Percentiles rank a stretch among this genome's conserved stretches.
These are phyloP conservation scores for Pseudopithomyces chartarum DNA, from an alignment of 2,329 filamentous ascomycete genomes.

Conservation along the genomic window DNA sequence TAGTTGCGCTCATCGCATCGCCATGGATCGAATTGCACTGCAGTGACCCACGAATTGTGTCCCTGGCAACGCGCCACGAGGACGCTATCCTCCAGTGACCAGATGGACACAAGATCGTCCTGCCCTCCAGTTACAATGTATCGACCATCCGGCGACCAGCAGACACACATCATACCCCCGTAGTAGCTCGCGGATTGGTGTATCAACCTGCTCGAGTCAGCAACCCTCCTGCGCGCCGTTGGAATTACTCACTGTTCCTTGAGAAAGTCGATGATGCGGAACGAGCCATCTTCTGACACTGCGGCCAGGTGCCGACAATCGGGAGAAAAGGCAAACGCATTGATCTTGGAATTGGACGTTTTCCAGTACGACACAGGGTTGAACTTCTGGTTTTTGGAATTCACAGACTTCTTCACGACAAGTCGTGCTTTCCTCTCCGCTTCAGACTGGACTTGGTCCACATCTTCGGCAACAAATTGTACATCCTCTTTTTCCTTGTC, in stretches of 20 bases:
- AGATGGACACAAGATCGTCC: slow-evolving; percentile 95
- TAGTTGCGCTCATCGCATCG: slow-evolving; percentile 95
- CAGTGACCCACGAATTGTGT: slow-evolving; percentile 93
- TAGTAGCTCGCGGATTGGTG: slow-evolving; percentile 92
- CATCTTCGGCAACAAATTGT: slow-evolving; percentile 73
- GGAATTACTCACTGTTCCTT: slow-evolving; percentile 74
- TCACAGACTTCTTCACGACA: slow-evolving; percentile 85
- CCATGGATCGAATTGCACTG: slow-evolving; percentile 95
- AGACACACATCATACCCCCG: slow-evolving; percentile 88
- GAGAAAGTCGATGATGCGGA: slow-evolving; percentile 90
- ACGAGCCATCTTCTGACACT: slow-evolving; percentile 86
- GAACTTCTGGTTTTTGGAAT: slow-evolving; percentile 89
- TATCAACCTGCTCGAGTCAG: slow-evolving; percentile 64
- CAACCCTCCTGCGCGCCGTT: background rate
- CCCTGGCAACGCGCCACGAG: slow-evolving; percentile 93
- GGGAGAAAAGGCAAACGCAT: slow-evolving; percentile 89
- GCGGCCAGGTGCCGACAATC: slow-evolving; percentile 86
- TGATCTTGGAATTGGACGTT: slow-evolving; percentile 86
- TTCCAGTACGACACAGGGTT: slow-evolving; percentile 96
- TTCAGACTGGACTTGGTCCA: slow-evolving; percentile 35
- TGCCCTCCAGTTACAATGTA: slow-evolving; percentile 95
- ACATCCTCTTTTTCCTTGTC: slow-evolving; percentile 97
- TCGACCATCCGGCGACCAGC: slow-evolving; percentile 96
- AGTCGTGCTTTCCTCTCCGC: slow-evolving; percentile 54
- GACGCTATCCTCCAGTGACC: slow-evolving; percentile 81